Percentiles rank a stretch among this genome's conserved stretches.
These are phyloP conservation scores for Hypoxylon sp. DNA, from an alignment of 2,329 filamentous ascomycete genomes.

Conservation along the genomic window DNA sequence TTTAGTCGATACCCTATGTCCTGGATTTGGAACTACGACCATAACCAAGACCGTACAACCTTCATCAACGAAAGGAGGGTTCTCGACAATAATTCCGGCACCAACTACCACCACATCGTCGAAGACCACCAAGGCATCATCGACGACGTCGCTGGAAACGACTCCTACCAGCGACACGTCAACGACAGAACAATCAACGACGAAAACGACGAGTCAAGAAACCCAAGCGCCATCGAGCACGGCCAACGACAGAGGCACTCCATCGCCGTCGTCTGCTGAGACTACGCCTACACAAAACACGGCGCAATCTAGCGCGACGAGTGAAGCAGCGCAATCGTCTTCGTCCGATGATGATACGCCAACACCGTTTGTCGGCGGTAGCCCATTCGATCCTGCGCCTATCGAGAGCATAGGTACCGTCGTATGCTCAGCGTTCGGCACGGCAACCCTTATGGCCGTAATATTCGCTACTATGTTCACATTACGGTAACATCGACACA, in stretches of 20 bases:
- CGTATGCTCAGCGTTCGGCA: slow-evolving; percentile 20
- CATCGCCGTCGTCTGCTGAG: slow-evolving; percentile 15
- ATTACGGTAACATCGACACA: slow-evolving; percentile 25
- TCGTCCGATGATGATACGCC: slow-evolving; percentile 25
- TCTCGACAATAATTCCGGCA: slow-evolving; percentile 29
- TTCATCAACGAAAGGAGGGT: slow-evolving; percentile 38
- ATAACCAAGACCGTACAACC: slow-evolving; percentile 45
- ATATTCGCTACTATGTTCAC: slow-evolving; percentile 30
- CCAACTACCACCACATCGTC: slow-evolving; percentile 25
- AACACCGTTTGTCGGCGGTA: slow-evolving; percentile 36
- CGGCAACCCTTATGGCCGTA: slow-evolving; percentile 20
- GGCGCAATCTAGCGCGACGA: slow-evolving; percentile 30
- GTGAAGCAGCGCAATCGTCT: slow-evolving; percentile 27
- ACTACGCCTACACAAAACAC: slow-evolving; percentile 30
- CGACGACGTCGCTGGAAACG: slow-evolving; percentile 16
- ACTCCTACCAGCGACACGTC: slow-evolving; percentile 21
- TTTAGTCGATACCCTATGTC: slow-evolving; percentile 49
- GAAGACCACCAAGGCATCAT: slow-evolving; percentile 9
- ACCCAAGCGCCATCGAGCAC: slow-evolving; percentile 20
- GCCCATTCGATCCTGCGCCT: slow-evolving; percentile 38
- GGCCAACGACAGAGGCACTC: not conserved
- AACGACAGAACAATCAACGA: slow-evolving; percentile 32
- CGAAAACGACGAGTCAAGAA: slow-evolving; percentile 25
- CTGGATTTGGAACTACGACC: slow-evolving; percentile 44
- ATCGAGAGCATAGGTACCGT: slow-evolving; percentile 16